Base-by-base conservation (phyloP, 805 yeast species). In the Lipomyces kockii region DNA sequence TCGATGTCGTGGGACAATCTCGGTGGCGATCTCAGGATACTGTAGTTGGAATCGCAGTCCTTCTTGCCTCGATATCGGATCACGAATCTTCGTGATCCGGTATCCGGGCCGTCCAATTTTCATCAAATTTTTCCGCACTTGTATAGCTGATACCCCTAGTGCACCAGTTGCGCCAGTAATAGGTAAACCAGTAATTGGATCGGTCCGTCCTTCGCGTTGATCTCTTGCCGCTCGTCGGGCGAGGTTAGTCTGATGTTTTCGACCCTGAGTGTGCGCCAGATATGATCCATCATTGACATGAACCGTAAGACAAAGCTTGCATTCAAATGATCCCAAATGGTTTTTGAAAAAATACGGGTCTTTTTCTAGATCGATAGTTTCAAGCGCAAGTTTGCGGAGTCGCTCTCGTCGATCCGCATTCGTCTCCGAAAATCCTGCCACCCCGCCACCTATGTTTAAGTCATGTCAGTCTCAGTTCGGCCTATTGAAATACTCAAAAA, bases 291-390 rank as follows among this genome's bases (percentile, higher is more conserved):
- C 94, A 22, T 89, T 86, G 57, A 86, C 82, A 78, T 94, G 98
- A 20, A 90, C 83, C 0, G 98, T 93, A 43, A 88, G 80, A 77
- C 99, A 94, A 27, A 94, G 81, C 66, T 86, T 83, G 67, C 99
- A 94, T 73, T 93, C 98, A 29, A 90, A 80, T 66, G 87, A 81
- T 3, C 98, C 98, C n/a, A 89, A 78, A 75, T 89, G 93, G 75
- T 91, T 92, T 72, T 86, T 86, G 79, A 88, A 87, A 8, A 92
- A 91, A 76, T 93, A 93, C 0, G 98, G 98, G 73, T 90, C 96
- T 51, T 81, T 80, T 55, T 79, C 80, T 53, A 80, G 75, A 59
- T 78, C 77, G 56, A 81, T 77, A 74, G 78, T 69, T 79, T 84
- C 69, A 78, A 78, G 61, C 51, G 89, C 81, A 57, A 92, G 83